phyloP scores from a whole-genome alignment of 2,329 filamentous ascomycete species.

The Colletotrichum echinochloae region DNA sequence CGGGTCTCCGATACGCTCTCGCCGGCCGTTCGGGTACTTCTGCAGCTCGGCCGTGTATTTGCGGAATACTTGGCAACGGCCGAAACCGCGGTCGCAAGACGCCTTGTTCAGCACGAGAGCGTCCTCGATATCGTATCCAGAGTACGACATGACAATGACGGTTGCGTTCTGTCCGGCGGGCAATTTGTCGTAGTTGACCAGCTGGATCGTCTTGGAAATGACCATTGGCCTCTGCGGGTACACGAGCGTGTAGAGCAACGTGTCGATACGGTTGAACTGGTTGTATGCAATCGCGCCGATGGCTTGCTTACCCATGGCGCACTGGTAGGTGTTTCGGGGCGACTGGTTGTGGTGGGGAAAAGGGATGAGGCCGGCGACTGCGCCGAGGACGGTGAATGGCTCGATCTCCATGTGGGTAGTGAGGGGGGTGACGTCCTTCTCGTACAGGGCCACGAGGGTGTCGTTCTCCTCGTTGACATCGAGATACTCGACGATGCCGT shows the following conservation, averaged over 20 bases:
- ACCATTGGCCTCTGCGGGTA: constrained; percentile 99
- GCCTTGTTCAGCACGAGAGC: constrained; percentile 97
- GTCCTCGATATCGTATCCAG: constrained; percentile 99
- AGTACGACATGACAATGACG: constrained; percentile 99
- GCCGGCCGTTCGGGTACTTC: constrained; percentile 85
- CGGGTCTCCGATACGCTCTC: constrained; percentile 73
- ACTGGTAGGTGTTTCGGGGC: constrained; percentile 98
- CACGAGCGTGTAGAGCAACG: constrained; percentile 93
- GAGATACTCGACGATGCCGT: constrained; percentile 93
- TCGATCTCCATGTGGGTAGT: constrained; percentile 98
- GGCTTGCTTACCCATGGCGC: constrained; percentile 99
- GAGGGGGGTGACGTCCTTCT: constrained; percentile 82
- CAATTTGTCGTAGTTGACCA: constrained; percentile 97
- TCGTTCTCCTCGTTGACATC: constrained; percentile 99
- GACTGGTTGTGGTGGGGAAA: constrained; percentile 99
- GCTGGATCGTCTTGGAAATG: constrained; percentile 94
- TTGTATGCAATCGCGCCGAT: constrained; percentile 99
- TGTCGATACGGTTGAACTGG: constrained; percentile 97
- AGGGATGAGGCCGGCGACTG: constrained; percentile 94
- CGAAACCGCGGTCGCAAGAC: constrained; percentile 93
- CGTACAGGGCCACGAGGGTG: constrained; percentile 90
- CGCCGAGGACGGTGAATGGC: constrained; percentile 95
- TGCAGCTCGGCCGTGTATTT: constrained; percentile 91
- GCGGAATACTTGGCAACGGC: constrained; percentile 96
- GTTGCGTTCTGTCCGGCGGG: constrained; percentile 97